phyloP scores from a whole-genome alignment of 23 red algal species.

The Cyanidium caldarium region DNA sequence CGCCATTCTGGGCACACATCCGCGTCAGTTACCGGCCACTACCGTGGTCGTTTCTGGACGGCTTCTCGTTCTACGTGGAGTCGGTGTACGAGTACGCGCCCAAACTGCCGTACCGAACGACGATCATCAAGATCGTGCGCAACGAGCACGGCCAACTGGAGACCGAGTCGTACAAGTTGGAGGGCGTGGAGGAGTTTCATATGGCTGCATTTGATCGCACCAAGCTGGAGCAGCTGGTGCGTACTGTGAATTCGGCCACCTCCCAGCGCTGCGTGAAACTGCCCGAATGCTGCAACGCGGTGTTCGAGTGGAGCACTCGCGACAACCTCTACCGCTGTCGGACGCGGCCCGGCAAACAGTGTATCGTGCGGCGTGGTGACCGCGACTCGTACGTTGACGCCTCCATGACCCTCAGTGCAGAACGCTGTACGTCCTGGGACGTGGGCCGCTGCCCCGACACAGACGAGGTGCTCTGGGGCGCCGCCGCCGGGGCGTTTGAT shows the following conservation, averaged over 20 bases:
- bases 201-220: constrained; percentile 45
- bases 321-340: constrained; percentile 22
- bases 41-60: constrained; percentile 37
- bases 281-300: constrained; percentile 52
- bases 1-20: constrained; percentile 90
- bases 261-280: constrained; percentile 25
- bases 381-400: constrained; percentile 58
- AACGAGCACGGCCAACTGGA: constrained; percentile 21
- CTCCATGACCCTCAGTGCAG: constrained; percentile 22
- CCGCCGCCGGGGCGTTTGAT: constrained; percentile 71
- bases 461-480: constrained; percentile 67
- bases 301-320: constrained; percentile 30
- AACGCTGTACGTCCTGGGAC: constrained; percentile 49
- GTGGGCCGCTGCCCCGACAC: constrained; percentile 58
- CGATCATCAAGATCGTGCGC: constrained; percentile 40
- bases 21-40: constrained; percentile 63
- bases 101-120: constrained; percentile 57
- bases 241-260: background rate
- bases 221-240: constrained; percentile 20
- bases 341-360: constrained; percentile 65
- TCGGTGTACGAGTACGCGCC: constrained; percentile 61
- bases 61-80: constrained; percentile 60
- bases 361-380: constrained; percentile 39
- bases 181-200: constrained; percentile 39
- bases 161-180: constrained; percentile 56